Evolutionary conservation across 1,139 yeast species (phyloP), one percentile per base, ranked within the genome.

Genomic region (Blastobotrys aristatus): DNA sequence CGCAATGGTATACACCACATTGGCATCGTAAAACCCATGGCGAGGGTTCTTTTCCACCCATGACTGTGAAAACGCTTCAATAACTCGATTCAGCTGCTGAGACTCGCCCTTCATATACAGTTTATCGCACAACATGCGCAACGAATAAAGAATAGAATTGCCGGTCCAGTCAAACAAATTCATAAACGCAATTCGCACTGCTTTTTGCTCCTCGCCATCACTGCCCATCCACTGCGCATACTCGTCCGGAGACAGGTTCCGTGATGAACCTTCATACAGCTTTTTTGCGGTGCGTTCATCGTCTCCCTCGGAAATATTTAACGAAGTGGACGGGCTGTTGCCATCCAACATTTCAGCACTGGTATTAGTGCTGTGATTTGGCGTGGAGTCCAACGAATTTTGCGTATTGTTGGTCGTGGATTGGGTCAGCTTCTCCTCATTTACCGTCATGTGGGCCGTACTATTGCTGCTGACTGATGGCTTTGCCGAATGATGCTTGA

Each of bases 21-120:
- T 84, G 49, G 76, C 73, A 60, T 80, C 78, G 39, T 73, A 73
- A 57, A 80, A 78, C 10, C 75, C 70, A 39, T 67, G 65, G 31
- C 45, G 24, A 5, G 53, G 80, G 70, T 67, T 74, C 67, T 67
- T 73, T 63, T 62, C 68, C 62, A 62, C 77, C 84, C 90, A 87
- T 44, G 83, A 76, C 49, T 73, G 72, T 24, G 94, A 77, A 61
- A 86, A 82, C 2, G 82, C 74, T 42, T 84, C 82, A 52, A 87
- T 69, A 33, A 87, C 76, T 41, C 87, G 73, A 65, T 86, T 94
- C 47, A 87, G 78, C 57, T 83, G 86, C 57, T 84, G 92, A 1
- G 94, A 80, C 63, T 88, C 96, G 2, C 92, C 96, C 59, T 80
- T 80, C 60, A 87, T 72, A 62, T 83, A 84, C 20, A 87, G 62